phyloP scores from a whole-genome alignment of 129 eudicot genomes.

The Saposhnikovia divaricata region DNA sequence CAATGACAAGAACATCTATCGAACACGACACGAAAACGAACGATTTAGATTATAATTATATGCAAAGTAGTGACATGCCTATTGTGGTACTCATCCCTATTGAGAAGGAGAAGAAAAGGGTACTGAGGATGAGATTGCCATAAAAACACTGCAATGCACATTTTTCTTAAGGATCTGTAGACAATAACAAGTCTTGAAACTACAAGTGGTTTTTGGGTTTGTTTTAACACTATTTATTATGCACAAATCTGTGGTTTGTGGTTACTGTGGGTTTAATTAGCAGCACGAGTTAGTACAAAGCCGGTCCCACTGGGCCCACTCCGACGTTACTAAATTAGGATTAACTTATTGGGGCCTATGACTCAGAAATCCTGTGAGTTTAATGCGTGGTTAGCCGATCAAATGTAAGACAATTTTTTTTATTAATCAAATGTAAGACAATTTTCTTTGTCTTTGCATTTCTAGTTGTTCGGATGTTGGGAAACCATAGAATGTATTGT shows the following conservation, averaged over 20 bases:
- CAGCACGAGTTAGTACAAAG: neutral
- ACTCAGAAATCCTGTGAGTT: neutral
- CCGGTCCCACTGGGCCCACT: neutral
- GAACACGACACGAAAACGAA: neutral
- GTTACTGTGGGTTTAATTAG: neutral
- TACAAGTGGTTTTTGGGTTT: neutral
- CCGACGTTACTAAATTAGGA: neutral
- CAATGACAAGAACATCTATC: neutral
- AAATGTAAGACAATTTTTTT: too few species aligned
- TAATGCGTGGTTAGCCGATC: neutral
- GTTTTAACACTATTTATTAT: neutral
- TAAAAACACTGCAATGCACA: conserved; percentile 68
- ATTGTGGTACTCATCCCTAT: conserved; percentile 77
- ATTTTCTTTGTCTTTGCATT: too few species aligned
- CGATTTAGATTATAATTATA: too few species aligned
- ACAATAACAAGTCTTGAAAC: neutral
- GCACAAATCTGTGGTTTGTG: neutral
- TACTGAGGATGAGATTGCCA: conserved; percentile 74
- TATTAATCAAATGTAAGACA: too few species aligned
- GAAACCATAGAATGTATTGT: too few species aligned
- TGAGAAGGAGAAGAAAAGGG: conserved; percentile 71
- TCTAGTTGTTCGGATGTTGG: too few species aligned
- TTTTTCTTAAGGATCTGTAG: conserved; percentile 6
- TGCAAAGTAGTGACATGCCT: conserved; percentile 27
- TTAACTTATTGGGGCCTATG: neutral